These are phyloP conservation scores for Botrytis fabae DNA, from an alignment of 2,329 filamentous ascomycete species.

Conservation along the genomic window DNA sequence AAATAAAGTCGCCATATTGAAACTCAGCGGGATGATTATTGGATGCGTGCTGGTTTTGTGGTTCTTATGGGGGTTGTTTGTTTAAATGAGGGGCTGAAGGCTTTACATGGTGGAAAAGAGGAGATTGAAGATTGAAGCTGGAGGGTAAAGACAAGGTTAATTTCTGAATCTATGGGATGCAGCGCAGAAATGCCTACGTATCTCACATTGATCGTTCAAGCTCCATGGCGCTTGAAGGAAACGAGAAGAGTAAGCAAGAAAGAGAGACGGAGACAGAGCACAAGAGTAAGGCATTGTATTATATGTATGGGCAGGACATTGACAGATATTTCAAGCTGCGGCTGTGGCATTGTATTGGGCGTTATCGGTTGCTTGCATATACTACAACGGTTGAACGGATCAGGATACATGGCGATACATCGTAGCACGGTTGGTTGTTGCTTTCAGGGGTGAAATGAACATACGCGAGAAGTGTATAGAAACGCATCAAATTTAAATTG, in stretches of 20 bases:
- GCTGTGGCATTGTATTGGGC: constrained; percentile 38
- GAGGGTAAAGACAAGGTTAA: not conserved
- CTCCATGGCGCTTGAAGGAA: not conserved
- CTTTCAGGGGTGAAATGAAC: not conserved
- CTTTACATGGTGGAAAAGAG: not conserved
- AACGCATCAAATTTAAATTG: not conserved
- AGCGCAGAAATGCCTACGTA: not conserved
- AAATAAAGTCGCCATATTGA: constrained; percentile 88
- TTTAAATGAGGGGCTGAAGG: constrained; percentile 27
- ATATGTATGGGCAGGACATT: constrained; percentile 23
- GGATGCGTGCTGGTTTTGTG: constrained; percentile 73
- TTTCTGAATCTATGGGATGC: not conserved
- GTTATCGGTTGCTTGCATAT: constrained; percentile 28
- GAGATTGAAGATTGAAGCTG: not conserved
- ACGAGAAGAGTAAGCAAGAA: not conserved
- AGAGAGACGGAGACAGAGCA: not conserved
- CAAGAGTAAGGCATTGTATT: constrained; percentile 29
- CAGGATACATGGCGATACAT: not conserved
- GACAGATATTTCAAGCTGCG: constrained; percentile 28
- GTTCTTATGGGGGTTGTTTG: constrained; percentile 46
- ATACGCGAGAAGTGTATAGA: constrained; percentile 13
- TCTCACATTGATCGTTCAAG: not conserved
- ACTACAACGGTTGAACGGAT: not conserved
- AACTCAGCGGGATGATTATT: constrained; percentile 81
- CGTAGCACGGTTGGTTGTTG: not conserved